These are phyloP conservation scores for Phlegmacium glaucopus DNA, from an alignment of 768 basidiomycete species.

Conservation along the genomic window DNA sequence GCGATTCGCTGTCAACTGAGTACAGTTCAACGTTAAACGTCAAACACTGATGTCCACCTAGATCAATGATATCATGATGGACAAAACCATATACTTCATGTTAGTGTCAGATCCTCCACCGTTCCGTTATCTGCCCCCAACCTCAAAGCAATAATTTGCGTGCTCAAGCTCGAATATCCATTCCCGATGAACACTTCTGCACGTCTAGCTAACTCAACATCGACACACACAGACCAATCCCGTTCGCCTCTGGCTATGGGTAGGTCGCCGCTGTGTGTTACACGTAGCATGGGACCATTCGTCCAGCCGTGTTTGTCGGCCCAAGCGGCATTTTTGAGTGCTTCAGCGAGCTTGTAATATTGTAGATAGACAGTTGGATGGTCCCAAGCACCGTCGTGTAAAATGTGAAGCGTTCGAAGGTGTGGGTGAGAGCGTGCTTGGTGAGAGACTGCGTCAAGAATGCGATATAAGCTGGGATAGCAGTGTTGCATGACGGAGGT, in stretches of 20 bases:
- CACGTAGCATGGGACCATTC: conserved; percentile 36
- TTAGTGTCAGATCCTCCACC: conserved; percentile 34
- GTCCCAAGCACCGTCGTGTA: conserved; percentile 47
- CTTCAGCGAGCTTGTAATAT: conserved; percentile 35
- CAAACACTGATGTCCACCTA: too few species aligned
- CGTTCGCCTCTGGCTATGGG: conserved; percentile 34
- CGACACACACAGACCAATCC: conserved; percentile 42
- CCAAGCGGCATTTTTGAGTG: conserved; percentile 32
- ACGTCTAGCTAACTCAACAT: conserved; percentile 41
- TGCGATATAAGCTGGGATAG: conserved; percentile 38
- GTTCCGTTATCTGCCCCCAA: conserved; percentile 34
- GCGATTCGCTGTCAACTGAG: too few species aligned
- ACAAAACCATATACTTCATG: conserved; percentile 11
- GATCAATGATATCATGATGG: neutral
- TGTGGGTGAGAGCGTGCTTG: conserved; percentile 33
- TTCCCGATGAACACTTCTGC: conserved; percentile 46
- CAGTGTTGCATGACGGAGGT: conserved; percentile 42
- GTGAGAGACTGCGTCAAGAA: conserved; percentile 35
- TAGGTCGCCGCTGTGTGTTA: conserved; percentile 39
- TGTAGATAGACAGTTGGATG: conserved; percentile 42
- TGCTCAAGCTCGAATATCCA: conserved; percentile 45
- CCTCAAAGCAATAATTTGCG: conserved; percentile 40
- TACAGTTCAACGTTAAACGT: too few species aligned
- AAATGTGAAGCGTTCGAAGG: conserved; percentile 36
- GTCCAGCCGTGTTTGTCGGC: conserved; percentile 33